Base-by-base conservation (phyloP, 257 asterid species). In the Lycium barbarum region DNA sequence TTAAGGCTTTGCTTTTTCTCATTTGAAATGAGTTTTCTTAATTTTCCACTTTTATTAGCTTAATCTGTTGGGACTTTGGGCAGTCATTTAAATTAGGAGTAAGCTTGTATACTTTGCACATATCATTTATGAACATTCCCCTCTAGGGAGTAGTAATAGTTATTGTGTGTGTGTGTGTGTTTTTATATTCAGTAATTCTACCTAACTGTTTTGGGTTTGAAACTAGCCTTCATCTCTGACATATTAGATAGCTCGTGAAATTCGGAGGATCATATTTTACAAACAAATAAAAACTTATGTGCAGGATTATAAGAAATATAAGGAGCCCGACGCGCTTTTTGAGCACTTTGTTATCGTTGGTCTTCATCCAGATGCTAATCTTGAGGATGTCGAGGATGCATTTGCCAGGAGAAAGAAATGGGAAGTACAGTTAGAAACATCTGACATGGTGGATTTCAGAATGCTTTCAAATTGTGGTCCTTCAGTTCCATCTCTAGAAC, bases 271-370 rank as follows among this genome's bases (percentile, higher is more conserved):
- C 65, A 78, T 74, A 54, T 78, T 78, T 78, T 33, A 33, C 65
- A 53, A 78, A 53, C 9, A 78, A 36, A 53, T 14, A 55, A 86
- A 86, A 88, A 62, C 72, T 86, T 71, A 43, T 63, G 85, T 91
- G 93, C 84, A 96, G 99, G 99, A 91, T 81, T 89, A 91, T 87
- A 95, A 91, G 86, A 93, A 89, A 81, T 96, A 92, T 87, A 88
- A 88, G 90, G 98, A 94, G 89, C 98, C 97, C 45, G 83, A 92
- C 82, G 85, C 94, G 36, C 93, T 96, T 86, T 93, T 96, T 85
- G 99, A 96, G 88, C 98, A 96, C 93, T 94, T 96, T 85, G 83
- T 92, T 86, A 85, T 96, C 83, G 93, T 86, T 88, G 99, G 99
- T 88, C 93, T 94, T 88, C 97, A 88, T 87, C 98, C 99, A 65